A percentile compares a stretch with the other conserved stretches of the same genome.
Evolutionary conservation across 1,284 basidiomycete species (phyloP).

Genomic region (Hymenochaete sp.): DNA sequence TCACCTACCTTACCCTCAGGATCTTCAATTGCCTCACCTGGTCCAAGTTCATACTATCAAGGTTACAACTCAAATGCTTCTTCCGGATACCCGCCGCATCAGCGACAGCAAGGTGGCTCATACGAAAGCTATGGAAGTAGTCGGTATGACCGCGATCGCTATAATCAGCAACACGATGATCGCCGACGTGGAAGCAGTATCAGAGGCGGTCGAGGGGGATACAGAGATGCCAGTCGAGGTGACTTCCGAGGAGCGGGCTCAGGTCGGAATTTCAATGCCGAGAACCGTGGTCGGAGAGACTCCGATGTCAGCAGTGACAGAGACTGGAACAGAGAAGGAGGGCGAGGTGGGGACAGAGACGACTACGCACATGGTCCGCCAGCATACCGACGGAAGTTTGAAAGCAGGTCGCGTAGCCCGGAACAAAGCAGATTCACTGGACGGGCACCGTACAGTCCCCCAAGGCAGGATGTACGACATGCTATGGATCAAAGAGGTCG

Average conservation of each 20-base stretch:
- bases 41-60: not conserved
- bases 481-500: constrained; percentile 25
- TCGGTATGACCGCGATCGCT: constrained; percentile 16
- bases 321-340: not conserved
- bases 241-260: constrained; percentile 8
- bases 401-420: constrained; percentile 67
- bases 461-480: constrained; percentile 34
- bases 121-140: constrained; percentile 29
- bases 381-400: constrained; percentile 24
- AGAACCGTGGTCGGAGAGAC: not conserved
- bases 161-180: constrained; percentile 20
- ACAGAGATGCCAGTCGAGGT: constrained; percentile 18
- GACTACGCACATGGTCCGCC: constrained; percentile 1
- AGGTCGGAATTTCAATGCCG: constrained; percentile 1
- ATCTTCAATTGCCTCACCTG: not conserved
- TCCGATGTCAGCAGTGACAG: not conserved
- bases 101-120: not conserved
- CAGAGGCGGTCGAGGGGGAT: constrained; percentile 27
- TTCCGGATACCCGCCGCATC: too few species aligned
- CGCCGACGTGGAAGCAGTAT: constrained; percentile 27
- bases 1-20: not conserved
- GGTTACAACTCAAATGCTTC: not conserved
- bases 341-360: not conserved
- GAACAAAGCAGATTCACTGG: constrained; percentile 38
- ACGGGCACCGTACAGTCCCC: constrained; percentile 47